Evolutionary conservation across 805 yeast species (phyloP), one percentile per base, ranked within the genome.

Genomic region (Brettanomyces naardenensis): DNA sequence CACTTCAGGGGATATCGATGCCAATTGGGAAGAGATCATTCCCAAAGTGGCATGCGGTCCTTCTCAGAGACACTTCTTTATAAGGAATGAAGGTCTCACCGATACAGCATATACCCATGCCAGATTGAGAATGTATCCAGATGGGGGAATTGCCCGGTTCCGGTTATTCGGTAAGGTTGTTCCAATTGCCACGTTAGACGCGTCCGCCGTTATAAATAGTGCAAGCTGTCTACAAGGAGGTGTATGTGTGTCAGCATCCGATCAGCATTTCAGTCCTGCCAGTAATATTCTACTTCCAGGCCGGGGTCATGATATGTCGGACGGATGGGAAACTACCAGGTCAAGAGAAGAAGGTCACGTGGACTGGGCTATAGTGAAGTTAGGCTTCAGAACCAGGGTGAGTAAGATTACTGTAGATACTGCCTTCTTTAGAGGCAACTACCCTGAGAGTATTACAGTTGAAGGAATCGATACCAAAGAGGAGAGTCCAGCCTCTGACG

Each of bases 271-370:
- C 54, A 95, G 96, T 28, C 73, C 90, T 32, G 95, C 89, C 28
- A 94, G 85, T 58, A 90, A 90, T 64, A 66, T 90, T 44, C 64
- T 90, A 40, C 66, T 90, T 39, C 97, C 97, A 2, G 97, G 97
- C 13, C 76, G 97, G 43, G 98, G 98, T 37, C 75, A 71, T 51
- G 96, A 90, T 60, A 90, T 90, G 97, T 77, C 92, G 36, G 97
- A 92, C 55, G 98, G 98, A 11, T 90, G 98, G 98, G 98, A 90
- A 59, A 90, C 98, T 19, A 76, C 75, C 51, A 76, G 98, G 58
- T 87, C 96, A 2, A 73, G 97, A 57, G 68, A 65, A 10, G 74
- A 78, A 4, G 88, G 85, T 31, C 97, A 90, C 58, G 78, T 74
- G 28, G 98, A 90, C 66, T 90, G 96, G 96, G 95, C 78, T 2